Conservation (phyloP, 495 filamentous ascomycete genomes). For the Penicillium waksmanii region DNA sequence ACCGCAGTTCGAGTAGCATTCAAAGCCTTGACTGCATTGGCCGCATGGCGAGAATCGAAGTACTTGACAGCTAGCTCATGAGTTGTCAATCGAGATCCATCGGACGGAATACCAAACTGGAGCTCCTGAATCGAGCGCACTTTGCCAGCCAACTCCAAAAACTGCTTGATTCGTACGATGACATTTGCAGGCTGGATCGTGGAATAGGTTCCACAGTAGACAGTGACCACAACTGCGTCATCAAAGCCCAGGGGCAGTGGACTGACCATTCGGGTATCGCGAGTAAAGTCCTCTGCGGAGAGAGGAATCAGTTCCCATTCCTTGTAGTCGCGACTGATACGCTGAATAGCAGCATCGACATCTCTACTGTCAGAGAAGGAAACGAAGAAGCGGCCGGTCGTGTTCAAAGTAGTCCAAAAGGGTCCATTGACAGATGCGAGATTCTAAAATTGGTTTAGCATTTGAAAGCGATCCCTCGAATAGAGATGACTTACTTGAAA, state of each 20-base stretch:
- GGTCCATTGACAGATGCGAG: constrained; percentile 10
- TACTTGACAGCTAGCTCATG: constrained; percentile 15
- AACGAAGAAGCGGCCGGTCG: constrained; percentile 14
- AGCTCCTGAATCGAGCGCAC: constrained; percentile 11
- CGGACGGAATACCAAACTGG: not conserved
- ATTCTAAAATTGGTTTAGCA: constrained; percentile 1
- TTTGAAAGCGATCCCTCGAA: not conserved
- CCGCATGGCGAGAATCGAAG: not conserved
- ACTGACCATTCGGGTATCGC: constrained; percentile 2
- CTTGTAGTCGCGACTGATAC: not conserved
- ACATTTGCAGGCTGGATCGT: not conserved
- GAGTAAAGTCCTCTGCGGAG: not conserved
- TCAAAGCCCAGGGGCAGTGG: constrained; percentile 5
- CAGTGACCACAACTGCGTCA: constrained; percentile 10
- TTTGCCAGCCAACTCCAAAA: constrained; percentile 12
- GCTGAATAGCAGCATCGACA: not conserved
- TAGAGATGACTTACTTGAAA: not conserved
- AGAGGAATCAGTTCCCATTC: constrained; percentile 9
- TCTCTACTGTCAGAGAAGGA: constrained; percentile 14
- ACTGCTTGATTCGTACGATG: not conserved
- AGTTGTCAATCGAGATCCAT: not conserved
- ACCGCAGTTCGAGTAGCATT: constrained; percentile 15
- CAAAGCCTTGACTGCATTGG: constrained; percentile 15
- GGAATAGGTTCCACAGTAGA: constrained; percentile 9
- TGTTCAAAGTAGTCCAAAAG: constrained; percentile 7